Base-by-base conservation (phyloP, 1,284 basidiomycete species). In the Puccinia triticina region DNA sequence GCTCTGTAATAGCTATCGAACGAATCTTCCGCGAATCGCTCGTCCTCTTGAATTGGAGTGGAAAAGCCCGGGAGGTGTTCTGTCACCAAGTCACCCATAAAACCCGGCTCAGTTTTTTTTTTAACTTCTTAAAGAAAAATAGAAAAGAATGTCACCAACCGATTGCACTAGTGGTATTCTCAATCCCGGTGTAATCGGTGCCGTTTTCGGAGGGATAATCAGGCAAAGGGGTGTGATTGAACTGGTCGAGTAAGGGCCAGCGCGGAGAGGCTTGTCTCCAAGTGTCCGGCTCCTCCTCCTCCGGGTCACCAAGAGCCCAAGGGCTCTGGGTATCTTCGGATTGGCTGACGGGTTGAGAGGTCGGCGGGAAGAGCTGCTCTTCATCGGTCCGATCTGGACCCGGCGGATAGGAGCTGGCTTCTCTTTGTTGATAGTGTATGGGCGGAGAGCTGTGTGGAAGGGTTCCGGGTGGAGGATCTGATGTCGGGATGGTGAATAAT, bases 161-260 rank as follows among this genome's bases (percentile, higher is more conserved):
- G 26, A 73, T 50, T 53, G 53, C 71, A 32, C 71, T 73, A 34
- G 71, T 73, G 7, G 46, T 73, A n/a, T 73, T 73, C 18, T 73
- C 71, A 10, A 73, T 73, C 23, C 48, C 71, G 16, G 69, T 72
- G 34, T 73, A 50, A 53, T 73, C 48, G 32, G 21, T 73, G 48
- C 18, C 46, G 34, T 73, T 73, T 21, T n/a, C 46, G 43, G 71
- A 73, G 48, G 32, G 43, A 29, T 37, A 21, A 34, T 23, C 16
- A 34, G 50, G 71, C n/a, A 50, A 46, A 72, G 29, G 50, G 43
- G 50, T 18, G 29, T 7, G 46, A 53, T 21, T 29, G 34, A 26
- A 53, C 29, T 48, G 71, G 48, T 55, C n/a, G 23, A 10, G 14
- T 55, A 48, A 37, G 34, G 48, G 16, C 71, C 48, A 73, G 12